Base-by-base conservation (phyloP, 192 early-diverging fungal species). In the Coemansia umbellata region DNA sequence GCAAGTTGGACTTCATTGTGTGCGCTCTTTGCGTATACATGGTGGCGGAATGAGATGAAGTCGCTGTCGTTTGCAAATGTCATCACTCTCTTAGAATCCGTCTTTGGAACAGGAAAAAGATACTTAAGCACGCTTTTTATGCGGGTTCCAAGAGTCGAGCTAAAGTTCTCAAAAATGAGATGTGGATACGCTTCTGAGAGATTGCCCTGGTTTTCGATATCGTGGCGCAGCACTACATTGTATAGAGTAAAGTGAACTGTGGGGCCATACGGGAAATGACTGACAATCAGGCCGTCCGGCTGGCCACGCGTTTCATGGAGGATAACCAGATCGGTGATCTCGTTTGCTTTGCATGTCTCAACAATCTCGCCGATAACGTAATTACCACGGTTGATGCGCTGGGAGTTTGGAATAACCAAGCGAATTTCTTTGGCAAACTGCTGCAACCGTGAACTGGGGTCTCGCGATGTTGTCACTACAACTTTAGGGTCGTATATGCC, bases 351-450 rank as follows among this genome's bases (percentile, higher is more conserved):
- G 75, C 96, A 99, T 4, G 94, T 94, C 57, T 97, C 93, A 14
- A 95, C 92, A 51, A 99, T 86, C 47, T 99, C 93, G 60, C 92
- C 87, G 60, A 96, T 85, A 21, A 97, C 91, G 66, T 96, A 93
- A 68, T 86, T 87, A 66, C 96, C 96, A 63, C 96, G 87, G 79
- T 99, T 99, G 66, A 99, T 93, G 60, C 93, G 83, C 69, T 97
- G 94, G 39, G 94, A 91, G 71, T 94, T 94, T 39, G 96, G 96
- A 50, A 99, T 88, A 11, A 95, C 79, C 32, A 95, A 82, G 11
- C 92, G 84, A 86, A 99, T 91, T 77, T 99, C 96, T 70, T 98
- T 98, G 58, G 94, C 82, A 74, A 99, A 99, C 75, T 94, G 92
- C 63, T 87, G 84, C 59, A 99, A 81, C 37, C 94, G 86, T 55